phyloP scores from a whole-genome alignment of 768 basidiomycete species.

The Amanita exitialis region DNA sequence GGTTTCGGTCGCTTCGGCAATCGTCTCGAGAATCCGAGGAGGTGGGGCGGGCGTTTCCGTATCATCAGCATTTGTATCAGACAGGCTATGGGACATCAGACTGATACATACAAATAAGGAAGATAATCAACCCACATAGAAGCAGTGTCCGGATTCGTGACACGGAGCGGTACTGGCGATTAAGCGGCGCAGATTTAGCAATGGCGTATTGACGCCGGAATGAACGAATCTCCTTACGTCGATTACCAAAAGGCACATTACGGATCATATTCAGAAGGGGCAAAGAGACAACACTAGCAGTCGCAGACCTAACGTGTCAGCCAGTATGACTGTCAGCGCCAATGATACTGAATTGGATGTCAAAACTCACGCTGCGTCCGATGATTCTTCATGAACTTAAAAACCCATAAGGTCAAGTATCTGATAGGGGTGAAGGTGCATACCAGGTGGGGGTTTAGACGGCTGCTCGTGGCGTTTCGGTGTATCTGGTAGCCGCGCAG shows the following conservation, averaged over 20 bases:
- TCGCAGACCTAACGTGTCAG: slow-evolving; percentile 23
- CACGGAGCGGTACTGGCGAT: slow-evolving; percentile 16
- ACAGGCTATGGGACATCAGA: not conserved
- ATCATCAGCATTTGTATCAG: slow-evolving; percentile 14
- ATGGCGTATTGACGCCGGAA: slow-evolving; percentile 3
- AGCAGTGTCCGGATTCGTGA: slow-evolving; percentile 29
- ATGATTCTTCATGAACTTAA: not conserved
- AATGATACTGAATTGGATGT: slow-evolving; percentile 2
- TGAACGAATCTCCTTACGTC: slow-evolving; percentile 20
- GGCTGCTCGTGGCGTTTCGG: slow-evolving; percentile 1
- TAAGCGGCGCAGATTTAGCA: not conserved
- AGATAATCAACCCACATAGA: slow-evolving; percentile 21
- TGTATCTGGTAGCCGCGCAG: not conserved
- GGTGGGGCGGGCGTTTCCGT: not conserved
- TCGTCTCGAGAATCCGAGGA: slow-evolving; percentile 6
- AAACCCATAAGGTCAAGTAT: not conserved
- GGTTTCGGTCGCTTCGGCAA: slow-evolving; percentile 3
- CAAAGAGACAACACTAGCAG: slow-evolving; percentile 39
- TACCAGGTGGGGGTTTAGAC: slow-evolving; percentile 3
- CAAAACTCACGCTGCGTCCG: slow-evolving; percentile 1
- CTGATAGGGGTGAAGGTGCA: not conserved
- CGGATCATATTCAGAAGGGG: slow-evolving; percentile 36
- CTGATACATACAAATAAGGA: not conserved
- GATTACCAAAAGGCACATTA: slow-evolving; percentile 36
- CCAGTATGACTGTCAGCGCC: slow-evolving; percentile 4